Evolutionary conservation across 768 basidiomycete species (phyloP), one percentile per base, ranked within the genome.

Genomic region (Rhodotorula sphaerocarpa): DNA sequence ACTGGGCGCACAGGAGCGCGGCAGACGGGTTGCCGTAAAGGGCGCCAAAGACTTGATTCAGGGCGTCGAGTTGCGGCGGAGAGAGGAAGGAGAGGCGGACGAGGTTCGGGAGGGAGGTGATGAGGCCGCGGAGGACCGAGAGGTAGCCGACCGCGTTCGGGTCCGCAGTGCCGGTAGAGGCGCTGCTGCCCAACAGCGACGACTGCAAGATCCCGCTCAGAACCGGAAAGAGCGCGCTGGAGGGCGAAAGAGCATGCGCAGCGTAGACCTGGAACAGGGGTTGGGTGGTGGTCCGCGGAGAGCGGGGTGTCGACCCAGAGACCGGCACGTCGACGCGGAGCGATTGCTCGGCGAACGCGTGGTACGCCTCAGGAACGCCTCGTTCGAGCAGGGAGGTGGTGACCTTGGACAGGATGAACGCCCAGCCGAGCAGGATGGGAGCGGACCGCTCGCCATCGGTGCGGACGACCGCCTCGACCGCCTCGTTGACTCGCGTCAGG

Each of bases 361-460:
- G 72, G 71, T 57, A 75, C 41, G 42, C 66, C 55, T 53, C 66
- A 21, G 65, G 70, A 31, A 71, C 73, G 62, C 28, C 72, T 3
- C 67, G 60, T 21, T 64, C 59, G 23, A 64, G 45, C 15, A 71
- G 59, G 3, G 70, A 69, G 5, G 59, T 34, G 2, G 64, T 70
- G n/a, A 87, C 72, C 36, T 83, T 80, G 16, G 84, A 84, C 6
- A 93, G 80, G 2, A 91, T 82, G 71, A 84, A 88, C 0, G 90
- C 80, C 92, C 92, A 96, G 0, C 84, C 84, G 10, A 91, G 78
- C 69, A 87, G 86, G 7, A 85, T 80, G 67, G 84, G 84, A 0
- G 82, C 79, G 70, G 84, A 83, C 66, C 87, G 84, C 68, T 82
- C 82, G 54, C 86, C 56, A 34, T 71, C 79, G 2, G 81, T 78